phyloP scores from a whole-genome alignment of 2,329 filamentous ascomycete species.

The Dothideomycetes sp. region DNA sequence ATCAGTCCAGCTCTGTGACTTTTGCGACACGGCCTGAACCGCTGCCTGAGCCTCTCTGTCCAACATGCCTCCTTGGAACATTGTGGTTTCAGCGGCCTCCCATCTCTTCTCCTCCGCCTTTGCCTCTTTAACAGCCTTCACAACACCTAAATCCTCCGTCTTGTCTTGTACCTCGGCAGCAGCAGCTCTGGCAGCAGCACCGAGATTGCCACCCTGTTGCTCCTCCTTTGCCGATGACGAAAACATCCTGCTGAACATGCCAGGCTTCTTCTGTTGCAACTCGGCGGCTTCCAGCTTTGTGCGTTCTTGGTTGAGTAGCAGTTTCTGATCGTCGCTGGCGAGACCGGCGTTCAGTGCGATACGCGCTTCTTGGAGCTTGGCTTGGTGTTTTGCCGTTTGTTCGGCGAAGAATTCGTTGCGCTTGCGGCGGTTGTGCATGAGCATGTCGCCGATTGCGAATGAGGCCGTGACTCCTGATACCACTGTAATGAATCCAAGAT shows the following conservation, averaged over 20 bases:
- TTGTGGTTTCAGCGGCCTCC: constrained; percentile 14
- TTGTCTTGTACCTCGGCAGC: constrained; percentile 13
- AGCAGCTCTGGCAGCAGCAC: constrained; percentile 18
- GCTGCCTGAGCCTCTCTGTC: constrained; percentile 37
- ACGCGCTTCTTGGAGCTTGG: constrained; percentile 36
- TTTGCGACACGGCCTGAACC: constrained; percentile 27
- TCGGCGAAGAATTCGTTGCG: constrained; percentile 51
- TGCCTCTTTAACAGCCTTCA: constrained; percentile 27
- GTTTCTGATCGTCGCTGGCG: constrained; percentile 42
- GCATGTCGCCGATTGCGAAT: constrained; percentile 57
- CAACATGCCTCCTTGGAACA: constrained; percentile 33
- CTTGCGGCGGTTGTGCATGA: constrained; percentile 59
- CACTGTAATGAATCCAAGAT: constrained; percentile 31
- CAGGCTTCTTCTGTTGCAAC: constrained; percentile 27
- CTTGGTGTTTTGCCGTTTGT: constrained; percentile 38
- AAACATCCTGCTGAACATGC: constrained; percentile 29
- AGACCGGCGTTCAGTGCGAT: constrained; percentile 33
- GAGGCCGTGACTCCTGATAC: constrained; percentile 52
- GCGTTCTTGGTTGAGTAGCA: constrained; percentile 49
- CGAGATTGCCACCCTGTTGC: constrained; percentile 28
- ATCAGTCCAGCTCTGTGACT: constrained; percentile 37
- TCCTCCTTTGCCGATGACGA: constrained; percentile 28
- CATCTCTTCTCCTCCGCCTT: constrained; percentile 17
- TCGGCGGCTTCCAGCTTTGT: constrained; percentile 51
- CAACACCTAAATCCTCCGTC: constrained; percentile 19